Percentiles rank a stretch among this genome's conserved stretches.
These are phyloP conservation scores for Exutisphaerella laricina DNA, from an alignment of 2,329 filamentous ascomycete species.

Conservation along the genomic window DNA sequence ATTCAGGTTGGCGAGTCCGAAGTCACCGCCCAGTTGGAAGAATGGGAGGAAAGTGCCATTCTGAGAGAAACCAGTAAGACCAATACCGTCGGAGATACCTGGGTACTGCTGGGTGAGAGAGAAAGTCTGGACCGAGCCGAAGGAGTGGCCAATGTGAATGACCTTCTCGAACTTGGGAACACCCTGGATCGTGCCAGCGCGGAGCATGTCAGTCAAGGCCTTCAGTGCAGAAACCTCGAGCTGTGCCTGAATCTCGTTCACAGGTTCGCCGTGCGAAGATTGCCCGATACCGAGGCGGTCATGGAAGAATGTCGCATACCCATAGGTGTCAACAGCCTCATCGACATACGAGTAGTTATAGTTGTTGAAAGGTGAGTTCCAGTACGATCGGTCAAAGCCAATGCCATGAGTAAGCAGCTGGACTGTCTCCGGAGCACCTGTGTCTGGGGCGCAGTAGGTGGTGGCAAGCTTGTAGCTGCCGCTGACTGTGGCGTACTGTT, in stretches of 20 bases:
- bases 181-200: conserved; percentile 41
- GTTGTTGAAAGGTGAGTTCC: conserved; percentile 52
- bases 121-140: conserved; percentile 56
- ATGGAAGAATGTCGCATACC: conserved; percentile 56
- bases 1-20: conserved; percentile 30
- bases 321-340: conserved; percentile 48
- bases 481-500: conserved; percentile 45
- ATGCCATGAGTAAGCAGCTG: conserved; percentile 52
- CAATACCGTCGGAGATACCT: conserved; percentile 51
- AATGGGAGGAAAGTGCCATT: conserved; percentile 41
- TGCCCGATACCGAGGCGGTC: conserved; percentile 58
- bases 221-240: conserved; percentile 56
- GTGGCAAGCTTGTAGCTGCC: conserved; percentile 55
- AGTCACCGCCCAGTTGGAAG: conserved; percentile 31
- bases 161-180: conserved; percentile 43
- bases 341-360: conserved; percentile 60
- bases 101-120: conserved; percentile 47
- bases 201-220: conserved; percentile 48
- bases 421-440: conserved; percentile 35
- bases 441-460: conserved; percentile 56
- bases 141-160: conserved; percentile 60
- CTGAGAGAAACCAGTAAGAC: conserved; percentile 57
- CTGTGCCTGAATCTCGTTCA: conserved; percentile 55
- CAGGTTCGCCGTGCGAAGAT: conserved; percentile 54
- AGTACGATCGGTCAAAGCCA: conserved; percentile 56